Conservation (phyloP, 225 moss, liverwort and hornwort genomes). For the Bryoerythrophyllum caledonicum region DNA sequence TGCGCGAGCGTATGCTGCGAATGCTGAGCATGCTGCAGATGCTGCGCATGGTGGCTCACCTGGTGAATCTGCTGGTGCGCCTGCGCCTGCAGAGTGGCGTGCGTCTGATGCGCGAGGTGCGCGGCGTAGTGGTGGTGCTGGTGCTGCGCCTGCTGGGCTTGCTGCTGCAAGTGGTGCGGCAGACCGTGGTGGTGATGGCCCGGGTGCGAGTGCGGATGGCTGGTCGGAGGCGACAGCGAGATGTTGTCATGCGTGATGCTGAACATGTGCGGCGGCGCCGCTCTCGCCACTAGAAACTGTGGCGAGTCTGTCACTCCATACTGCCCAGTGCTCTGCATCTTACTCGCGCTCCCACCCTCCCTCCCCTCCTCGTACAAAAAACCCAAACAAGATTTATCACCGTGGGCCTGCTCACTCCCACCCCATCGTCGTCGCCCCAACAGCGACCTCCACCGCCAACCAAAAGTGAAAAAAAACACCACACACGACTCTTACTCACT, state of each 20-base stretch:
- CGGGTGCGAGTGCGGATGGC: slow-evolving; percentile 35
- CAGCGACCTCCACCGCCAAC: slow-evolving; percentile 20
- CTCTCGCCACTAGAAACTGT: slow-evolving; percentile 57
- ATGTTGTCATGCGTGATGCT: slow-evolving; percentile 56
- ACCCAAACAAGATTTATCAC: slow-evolving; percentile 9
- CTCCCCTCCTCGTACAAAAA: neutral
- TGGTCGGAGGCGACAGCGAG: slow-evolving; percentile 36
- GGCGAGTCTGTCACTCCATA: slow-evolving; percentile 65
- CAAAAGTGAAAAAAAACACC: slow-evolving; percentile 30
- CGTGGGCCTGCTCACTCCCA: slow-evolving; percentile 28
- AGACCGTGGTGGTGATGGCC: slow-evolving; percentile 39
- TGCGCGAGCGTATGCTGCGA: slow-evolving; percentile 36
- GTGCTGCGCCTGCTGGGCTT: slow-evolving; percentile 31
- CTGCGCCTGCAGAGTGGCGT: slow-evolving; percentile 33
- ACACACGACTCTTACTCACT: slow-evolving; percentile 4
- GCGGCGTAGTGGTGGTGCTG: slow-evolving; percentile 41
- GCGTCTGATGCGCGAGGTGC: slow-evolving; percentile 35
- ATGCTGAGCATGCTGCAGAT: slow-evolving; percentile 38
- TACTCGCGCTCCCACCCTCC: too few species aligned
- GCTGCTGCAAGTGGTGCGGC: slow-evolving; percentile 38
- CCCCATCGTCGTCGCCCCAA: neutral
- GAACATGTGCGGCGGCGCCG: slow-evolving; percentile 44
- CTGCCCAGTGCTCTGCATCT: slow-evolving; percentile 67
- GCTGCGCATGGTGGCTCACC: slow-evolving; percentile 41
- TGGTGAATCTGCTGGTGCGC: slow-evolving; percentile 51